Conservation (phyloP, 2,329 filamentous ascomycete species). For the Aspergillus neoniger region DNA sequence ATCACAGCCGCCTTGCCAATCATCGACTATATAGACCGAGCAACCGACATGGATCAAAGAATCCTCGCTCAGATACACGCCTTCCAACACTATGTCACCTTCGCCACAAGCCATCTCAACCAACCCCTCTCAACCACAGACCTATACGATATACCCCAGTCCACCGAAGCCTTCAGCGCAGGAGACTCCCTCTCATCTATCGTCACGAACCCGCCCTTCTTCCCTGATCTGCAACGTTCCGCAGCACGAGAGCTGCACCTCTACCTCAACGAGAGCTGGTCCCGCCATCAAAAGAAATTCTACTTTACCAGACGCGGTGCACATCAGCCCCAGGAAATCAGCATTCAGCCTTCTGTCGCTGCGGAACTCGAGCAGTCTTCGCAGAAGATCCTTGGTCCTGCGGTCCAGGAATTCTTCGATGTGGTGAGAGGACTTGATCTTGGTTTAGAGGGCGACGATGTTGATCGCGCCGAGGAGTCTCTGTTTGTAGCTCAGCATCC, state of each 20-base stretch:
- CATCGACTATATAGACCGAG: constrained; percentile 51
- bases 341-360: constrained; percentile 34
- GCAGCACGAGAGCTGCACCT: constrained; percentile 47
- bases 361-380: constrained; percentile 23
- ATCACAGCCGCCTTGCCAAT: constrained; percentile 44
- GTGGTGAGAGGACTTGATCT: constrained; percentile 16
- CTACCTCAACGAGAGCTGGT: constrained; percentile 52
- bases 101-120: constrained; percentile 33
- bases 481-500: background rate
- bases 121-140: constrained; percentile 18
- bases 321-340: constrained; percentile 48
- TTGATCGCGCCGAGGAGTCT: background rate
- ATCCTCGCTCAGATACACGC: constrained; percentile 39
- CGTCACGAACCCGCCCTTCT: constrained; percentile 17
- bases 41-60: constrained; percentile 26
- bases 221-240: constrained; percentile 31
- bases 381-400: constrained; percentile 26
- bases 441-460: background rate
- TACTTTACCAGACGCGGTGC: constrained; percentile 49
- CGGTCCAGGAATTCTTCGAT: constrained; percentile 18
- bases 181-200: constrained; percentile 1
- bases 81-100: constrained; percentile 43
- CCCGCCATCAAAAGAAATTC: constrained; percentile 45
- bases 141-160: constrained; percentile 4
- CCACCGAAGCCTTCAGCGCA: background rate